These are phyloP conservation scores for Lachnellula subtilissima DNA, from an alignment of 2,329 filamentous ascomycete genomes.

Conservation along the genomic window DNA sequence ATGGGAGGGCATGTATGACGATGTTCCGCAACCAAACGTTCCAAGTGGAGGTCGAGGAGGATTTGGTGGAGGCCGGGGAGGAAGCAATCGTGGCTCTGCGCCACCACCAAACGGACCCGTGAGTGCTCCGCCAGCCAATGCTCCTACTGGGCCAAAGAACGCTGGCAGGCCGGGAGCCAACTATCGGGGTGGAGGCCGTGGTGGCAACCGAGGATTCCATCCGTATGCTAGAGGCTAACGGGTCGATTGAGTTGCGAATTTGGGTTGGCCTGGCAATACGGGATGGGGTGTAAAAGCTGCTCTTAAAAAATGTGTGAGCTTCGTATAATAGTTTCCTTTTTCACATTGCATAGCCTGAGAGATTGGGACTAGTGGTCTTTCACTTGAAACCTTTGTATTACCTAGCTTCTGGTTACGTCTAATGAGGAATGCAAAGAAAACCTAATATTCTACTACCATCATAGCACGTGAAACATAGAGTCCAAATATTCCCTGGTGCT, in stretches of 20 bases:
- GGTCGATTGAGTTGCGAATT: background rate
- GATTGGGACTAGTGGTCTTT: background rate
- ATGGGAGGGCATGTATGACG: constrained; percentile 98
- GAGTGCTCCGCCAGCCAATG: constrained; percentile 68
- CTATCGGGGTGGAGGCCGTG: constrained; percentile 84
- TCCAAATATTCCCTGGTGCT: too few species aligned
- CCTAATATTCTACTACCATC: background rate
- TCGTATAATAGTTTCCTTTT: background rate
- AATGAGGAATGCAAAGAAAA: background rate
- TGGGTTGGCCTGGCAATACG: background rate
- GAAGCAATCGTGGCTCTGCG: constrained; percentile 29
- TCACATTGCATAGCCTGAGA: background rate
- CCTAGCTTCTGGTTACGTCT: background rate
- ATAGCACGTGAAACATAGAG: too few species aligned
- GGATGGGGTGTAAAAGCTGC: background rate
- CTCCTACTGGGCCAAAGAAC: constrained; percentile 94
- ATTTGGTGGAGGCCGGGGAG: constrained; percentile 21
- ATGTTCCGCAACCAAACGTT: constrained; percentile 77
- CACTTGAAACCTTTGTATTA: background rate
- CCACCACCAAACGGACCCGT: constrained; percentile 31
- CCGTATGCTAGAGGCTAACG: constrained; percentile 55
- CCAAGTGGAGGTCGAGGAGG: constrained; percentile 20
- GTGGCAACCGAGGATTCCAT: constrained; percentile 71
- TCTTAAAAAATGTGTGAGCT: background rate
- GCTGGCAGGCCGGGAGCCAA: constrained; percentile 87